Conservation (phyloP, 108 stramenopile species). For the Cyclotella atomus region DNA sequence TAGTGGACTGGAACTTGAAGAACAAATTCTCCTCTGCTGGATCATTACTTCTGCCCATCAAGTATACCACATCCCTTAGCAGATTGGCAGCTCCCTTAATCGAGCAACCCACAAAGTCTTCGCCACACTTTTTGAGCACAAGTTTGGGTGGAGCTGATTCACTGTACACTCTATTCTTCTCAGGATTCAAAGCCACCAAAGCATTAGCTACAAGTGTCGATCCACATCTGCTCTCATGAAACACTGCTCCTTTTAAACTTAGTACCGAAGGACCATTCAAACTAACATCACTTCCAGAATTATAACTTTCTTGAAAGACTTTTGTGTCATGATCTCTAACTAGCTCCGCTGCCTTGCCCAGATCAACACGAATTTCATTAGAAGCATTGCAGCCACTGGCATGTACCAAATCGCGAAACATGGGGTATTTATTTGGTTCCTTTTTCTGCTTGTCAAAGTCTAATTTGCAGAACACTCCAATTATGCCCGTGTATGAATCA, state of each 20-base stretch:
- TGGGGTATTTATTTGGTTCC: constrained; percentile 47
- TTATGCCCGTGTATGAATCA: constrained; percentile 27
- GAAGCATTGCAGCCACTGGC: constrained; percentile 34
- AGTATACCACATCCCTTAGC: constrained; percentile 62
- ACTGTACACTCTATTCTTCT: constrained; percentile 77
- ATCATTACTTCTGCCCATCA: constrained; percentile 80
- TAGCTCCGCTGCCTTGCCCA: constrained; percentile 52
- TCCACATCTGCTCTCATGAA: constrained; percentile 95
- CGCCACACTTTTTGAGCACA: constrained; percentile 73
- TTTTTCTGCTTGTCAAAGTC: constrained; percentile 38
- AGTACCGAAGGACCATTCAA: constrained; percentile 10
- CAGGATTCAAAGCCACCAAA: constrained; percentile 75
- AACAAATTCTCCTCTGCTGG: constrained; percentile 74
- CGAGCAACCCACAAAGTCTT: constrained; percentile 39
- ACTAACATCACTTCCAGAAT: constrained; percentile 1
- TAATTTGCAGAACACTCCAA: constrained; percentile 35
- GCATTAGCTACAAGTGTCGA: constrained; percentile 92
- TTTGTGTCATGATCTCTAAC: constrained; percentile 45
- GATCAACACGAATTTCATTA: constrained; percentile 38
- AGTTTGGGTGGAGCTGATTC: constrained; percentile 80
- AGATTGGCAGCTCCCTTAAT: constrained; percentile 48
- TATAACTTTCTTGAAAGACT: neutral
- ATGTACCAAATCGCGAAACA: constrained; percentile 74
- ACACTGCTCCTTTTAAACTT: constrained; percentile 78
- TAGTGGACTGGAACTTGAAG: constrained; percentile 94